Evolutionary conservation across 2,329 filamentous ascomycete genomes (phyloP).

Genomic region (Scedosporium boydii): DNA sequence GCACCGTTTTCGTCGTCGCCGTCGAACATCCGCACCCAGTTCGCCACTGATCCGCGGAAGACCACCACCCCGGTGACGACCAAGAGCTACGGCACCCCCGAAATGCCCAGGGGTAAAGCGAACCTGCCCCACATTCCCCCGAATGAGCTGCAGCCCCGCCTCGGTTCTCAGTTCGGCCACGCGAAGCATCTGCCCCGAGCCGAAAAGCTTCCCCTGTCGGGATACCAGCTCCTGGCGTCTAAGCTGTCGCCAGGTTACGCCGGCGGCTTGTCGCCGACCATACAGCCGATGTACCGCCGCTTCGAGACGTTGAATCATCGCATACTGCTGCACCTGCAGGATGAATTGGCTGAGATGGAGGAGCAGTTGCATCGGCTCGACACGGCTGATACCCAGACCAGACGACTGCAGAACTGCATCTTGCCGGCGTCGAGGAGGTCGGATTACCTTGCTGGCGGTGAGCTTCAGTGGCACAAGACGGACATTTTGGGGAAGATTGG

Average conservation of each 20-base stretch:
- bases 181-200: slow-evolving; percentile 26
- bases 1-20: background rate
- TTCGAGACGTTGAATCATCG: slow-evolving; percentile 79
- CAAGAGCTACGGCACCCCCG: slow-evolving; percentile 26
- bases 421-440: slow-evolving; percentile 50
- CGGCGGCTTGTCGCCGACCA: slow-evolving; percentile 12
- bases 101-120: slow-evolving; percentile 30
- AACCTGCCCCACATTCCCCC: slow-evolving; percentile 26
- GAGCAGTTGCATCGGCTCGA: slow-evolving; percentile 66
- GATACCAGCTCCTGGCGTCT: slow-evolving; percentile 55
- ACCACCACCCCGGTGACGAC: background rate
- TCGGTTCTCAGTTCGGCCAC: background rate
- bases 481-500: slow-evolving; percentile 54
- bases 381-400: slow-evolving; percentile 38
- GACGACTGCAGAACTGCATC: slow-evolving; percentile 31
- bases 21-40: background rate
- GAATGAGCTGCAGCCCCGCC: slow-evolving; percentile 25
- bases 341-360: slow-evolving; percentile 74
- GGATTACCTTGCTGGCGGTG: slow-evolving; percentile 42
- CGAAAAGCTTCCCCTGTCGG: slow-evolving; percentile 37
- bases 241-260: slow-evolving; percentile 28
- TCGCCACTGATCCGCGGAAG: background rate
- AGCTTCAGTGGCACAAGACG: slow-evolving; percentile 50
- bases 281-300: slow-evolving; percentile 65
- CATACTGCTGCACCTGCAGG: slow-evolving; percentile 72